Base-by-base conservation (phyloP, 805 yeast genomes). In the Candida silvicultrix region DNA sequence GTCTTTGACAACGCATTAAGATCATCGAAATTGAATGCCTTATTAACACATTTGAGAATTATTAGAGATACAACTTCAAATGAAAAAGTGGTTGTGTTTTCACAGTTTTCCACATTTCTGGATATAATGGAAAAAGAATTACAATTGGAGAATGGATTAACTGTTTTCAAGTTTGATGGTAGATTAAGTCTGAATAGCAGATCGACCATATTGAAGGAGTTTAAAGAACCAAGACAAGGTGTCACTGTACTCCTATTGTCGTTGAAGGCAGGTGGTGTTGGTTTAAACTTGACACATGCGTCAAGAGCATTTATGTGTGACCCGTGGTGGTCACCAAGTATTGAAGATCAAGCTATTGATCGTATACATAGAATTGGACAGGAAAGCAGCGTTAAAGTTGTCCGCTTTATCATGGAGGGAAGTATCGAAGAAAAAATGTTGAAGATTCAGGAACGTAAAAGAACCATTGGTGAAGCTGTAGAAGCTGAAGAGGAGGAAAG, bases 301-400 rank as follows among this genome's bases (percentile, higher is more conserved):
- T 83, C 87, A 0, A 74, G 78, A 32, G 97, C 95, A 2, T 89
- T 81, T 55, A 74, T 90, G 77, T 84, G 92, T 88, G 97, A 90
- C 58, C 97, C 97, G 0, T 90, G 96, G 94, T 90, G 97, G 97
- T 86, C 94, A 28, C 95, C 88, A 40, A 87, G 95, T 42, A 80
- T 84, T 45, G 96, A 89, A 57, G 88, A 86, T 43, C 97, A 89
- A 62, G 96, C 96, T 0, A 86, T 89, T 49, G 96, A 89, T 65
- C 69, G 98, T 56, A 76, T 92, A 16, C 97, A 90, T 59, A 75
- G 98, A 54, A 86, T 92, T 59, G 97, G 98, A 0, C 98, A 90
- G 60, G 68, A 69, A 11, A 76, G 72, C 22, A 74, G 73, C 38
- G 97, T 92, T 14, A 78, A 77, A 50, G 89, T 90, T 28, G 70